Conservation (phyloP, 805 yeast species). For the Yarrowia hollandica region DNA sequence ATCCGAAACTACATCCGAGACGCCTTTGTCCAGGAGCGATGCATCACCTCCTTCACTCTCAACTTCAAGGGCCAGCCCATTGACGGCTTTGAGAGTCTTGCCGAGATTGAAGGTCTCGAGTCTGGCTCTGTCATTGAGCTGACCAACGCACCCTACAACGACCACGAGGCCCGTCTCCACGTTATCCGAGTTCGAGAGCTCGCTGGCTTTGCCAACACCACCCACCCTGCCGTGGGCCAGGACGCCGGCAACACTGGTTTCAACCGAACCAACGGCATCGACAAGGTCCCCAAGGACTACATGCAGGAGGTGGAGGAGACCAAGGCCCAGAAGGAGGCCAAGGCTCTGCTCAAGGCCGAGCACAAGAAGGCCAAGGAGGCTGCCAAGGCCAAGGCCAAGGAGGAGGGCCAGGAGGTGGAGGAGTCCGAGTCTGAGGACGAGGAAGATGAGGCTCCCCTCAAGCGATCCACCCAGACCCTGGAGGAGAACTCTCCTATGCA, state of each 20-base stretch:
- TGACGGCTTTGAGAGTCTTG: slow-evolving; percentile 40
- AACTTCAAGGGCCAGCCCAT: slow-evolving; percentile 43
- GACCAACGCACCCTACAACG: slow-evolving; percentile 59
- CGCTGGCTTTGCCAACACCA: slow-evolving; percentile 48
- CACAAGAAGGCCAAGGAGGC: slow-evolving; percentile 30
- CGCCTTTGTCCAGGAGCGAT: slow-evolving; percentile 56
- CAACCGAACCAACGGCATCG: slow-evolving; percentile 34
- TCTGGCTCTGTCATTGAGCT: slow-evolving; percentile 48
- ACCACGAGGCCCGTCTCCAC: slow-evolving; percentile 61
- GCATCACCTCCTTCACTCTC: slow-evolving; percentile 60
- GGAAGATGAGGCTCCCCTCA: slow-evolving; percentile 31
- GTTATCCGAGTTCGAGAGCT: slow-evolving; percentile 63
- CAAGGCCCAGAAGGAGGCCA: slow-evolving; percentile 29
- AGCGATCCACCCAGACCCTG: slow-evolving; percentile 34
- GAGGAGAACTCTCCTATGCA: slow-evolving; percentile 41
- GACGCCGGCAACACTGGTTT: slow-evolving; percentile 55
- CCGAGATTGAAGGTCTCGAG: slow-evolving; percentile 40
- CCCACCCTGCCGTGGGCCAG: slow-evolving; percentile 44
- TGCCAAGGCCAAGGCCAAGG: slow-evolving; percentile 26
- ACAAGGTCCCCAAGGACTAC: slow-evolving; percentile 35
- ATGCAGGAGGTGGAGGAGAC: slow-evolving; percentile 30
- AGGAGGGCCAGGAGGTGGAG: slow-evolving; percentile 25
- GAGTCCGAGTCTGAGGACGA: slow-evolving; percentile 13
- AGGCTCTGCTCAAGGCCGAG: slow-evolving; percentile 24
- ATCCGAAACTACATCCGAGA: slow-evolving; percentile 58